Base-by-base conservation (phyloP, 2,329 filamentous ascomycete species). In the Epicoccum sorghinum region DNA sequence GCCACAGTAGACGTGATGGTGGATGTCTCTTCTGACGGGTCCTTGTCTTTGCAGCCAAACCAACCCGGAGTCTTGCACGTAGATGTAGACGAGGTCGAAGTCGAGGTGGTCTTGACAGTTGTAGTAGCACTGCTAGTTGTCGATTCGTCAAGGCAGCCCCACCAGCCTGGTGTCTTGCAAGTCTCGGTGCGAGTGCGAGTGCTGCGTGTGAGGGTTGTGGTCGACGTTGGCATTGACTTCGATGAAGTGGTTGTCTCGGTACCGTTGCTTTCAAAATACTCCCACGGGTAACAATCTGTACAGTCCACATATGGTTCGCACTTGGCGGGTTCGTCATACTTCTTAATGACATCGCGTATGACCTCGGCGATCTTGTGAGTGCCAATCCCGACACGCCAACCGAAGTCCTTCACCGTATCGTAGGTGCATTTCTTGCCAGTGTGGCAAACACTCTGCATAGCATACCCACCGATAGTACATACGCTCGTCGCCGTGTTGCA, bases 111-210 rank as follows among this genome's bases (percentile, higher is more conserved):
- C 27, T 73, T 79, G 0, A 79, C 79, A 0, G 82, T 79, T 8
- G 78, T 79, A 2, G 79, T 77, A 67, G 78, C 75, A 0, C 70
- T 75, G 6, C 70, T 74, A 0, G 76, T 80, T 0, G 86, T 88
- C 3, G 82, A 82, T 72, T 87, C 83, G 61, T 91, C 89, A 35
- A 90, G 77, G 69, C 86, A 92, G 13, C 90, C 91, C 88, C 89
- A 96, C 93, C 93, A 96, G 4, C 93, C 91, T 25, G 93, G 93
- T 1, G 93, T 96, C 74, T 95, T 84, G 77, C 93, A 96, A 0
- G 91, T 96, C 49, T 88, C 86, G 0, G 93, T 96, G 39, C 91
- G 83, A 1, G 88, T 92, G 46, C 83, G 59, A 4, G 57, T 59
- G 9, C 60, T 61, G 76, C 39, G 53, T 3, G 43, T 51, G 7